Evolutionary conservation across 169 alveolate species (phyloP).

Genomic region (Theileria annulata): DNA sequence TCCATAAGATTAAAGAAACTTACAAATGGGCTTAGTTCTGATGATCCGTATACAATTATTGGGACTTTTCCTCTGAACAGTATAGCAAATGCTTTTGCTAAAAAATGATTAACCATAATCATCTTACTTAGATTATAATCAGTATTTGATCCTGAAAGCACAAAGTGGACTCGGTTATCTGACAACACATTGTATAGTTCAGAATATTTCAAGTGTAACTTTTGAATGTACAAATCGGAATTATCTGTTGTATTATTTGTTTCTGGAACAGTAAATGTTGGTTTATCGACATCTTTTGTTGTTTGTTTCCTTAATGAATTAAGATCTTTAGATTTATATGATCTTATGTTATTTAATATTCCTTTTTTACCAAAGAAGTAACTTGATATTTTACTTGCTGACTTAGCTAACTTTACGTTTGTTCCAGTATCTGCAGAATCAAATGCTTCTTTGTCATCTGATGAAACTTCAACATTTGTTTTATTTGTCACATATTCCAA

Average conservation of each 20-base stretch:
- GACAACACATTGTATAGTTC: slow-evolving; percentile 59
- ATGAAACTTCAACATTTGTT: not conserved
- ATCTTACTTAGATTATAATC: slow-evolving; percentile 41
- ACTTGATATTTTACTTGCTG: slow-evolving; percentile 16
- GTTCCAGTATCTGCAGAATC: not conserved
- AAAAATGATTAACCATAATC: too few species aligned
- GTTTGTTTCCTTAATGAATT: not conserved
- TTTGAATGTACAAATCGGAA: slow-evolving; percentile 39
- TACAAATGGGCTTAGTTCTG: slow-evolving; percentile 54
- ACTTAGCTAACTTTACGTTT: not conserved
- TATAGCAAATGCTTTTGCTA: slow-evolving; percentile 39
- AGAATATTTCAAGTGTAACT: slow-evolving; percentile 58
- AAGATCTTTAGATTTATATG: slow-evolving; percentile 1
- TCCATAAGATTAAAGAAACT: not conserved
- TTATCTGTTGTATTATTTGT: not conserved
- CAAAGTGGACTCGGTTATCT: slow-evolving; percentile 51
- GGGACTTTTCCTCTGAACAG: slow-evolving; percentile 62
- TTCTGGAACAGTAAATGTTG: not conserved
- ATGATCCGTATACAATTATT: slow-evolving; percentile 35
- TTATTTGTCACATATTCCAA: not conserved
- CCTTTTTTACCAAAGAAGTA: slow-evolving; percentile 24
- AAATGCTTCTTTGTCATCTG: slow-evolving; percentile 9
- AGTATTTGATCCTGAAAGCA: slow-evolving; percentile 65
- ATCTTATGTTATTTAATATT: slow-evolving; percentile 5
- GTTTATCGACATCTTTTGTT: not conserved